Evolutionary conservation across 2,329 filamentous ascomycete genomes (phyloP).

Genomic region (Penicillium hesseltinei): DNA sequence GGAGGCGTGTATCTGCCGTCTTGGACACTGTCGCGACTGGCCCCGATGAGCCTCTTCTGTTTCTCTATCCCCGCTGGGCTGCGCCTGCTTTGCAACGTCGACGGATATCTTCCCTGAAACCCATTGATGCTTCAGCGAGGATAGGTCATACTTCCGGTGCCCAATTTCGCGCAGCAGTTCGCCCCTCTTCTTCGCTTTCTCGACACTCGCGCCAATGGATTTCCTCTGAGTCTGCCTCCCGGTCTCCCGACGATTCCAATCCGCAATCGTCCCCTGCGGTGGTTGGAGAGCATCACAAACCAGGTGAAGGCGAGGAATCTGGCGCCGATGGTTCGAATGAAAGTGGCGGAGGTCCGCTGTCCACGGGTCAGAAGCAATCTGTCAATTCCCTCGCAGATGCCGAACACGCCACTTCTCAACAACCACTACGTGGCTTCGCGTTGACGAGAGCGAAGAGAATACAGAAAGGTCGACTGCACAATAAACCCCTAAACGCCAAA

Average conservation of each 20-base stretch:
- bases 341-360: not conserved
- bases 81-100: conserved; percentile 28
- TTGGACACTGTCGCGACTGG: conserved; percentile 38
- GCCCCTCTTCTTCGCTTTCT: conserved; percentile 1
- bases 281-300: not conserved
- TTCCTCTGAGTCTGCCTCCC: conserved; percentile 6
- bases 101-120: conserved; percentile 18
- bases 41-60: conserved; percentile 45
- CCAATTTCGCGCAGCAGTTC: not conserved
- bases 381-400: not conserved
- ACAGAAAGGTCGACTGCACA: not conserved
- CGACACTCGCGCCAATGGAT: conserved; percentile 27
- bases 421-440: not conserved
- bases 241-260: not conserved
- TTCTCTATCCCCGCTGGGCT: conserved; percentile 47
- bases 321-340: not conserved
- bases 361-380: not conserved
- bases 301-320: not conserved
- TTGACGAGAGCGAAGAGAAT: conserved; percentile 2
- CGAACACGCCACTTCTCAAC: not conserved
- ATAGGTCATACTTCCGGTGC: not conserved
- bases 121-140: conserved; percentile 4
- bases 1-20: conserved; percentile 38
- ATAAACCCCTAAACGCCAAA: not conserved
- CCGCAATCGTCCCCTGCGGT: not conserved